These are phyloP conservation scores for Diaporthe vexans DNA, from an alignment of 2,329 filamentous ascomycete genomes.

Conservation along the genomic window DNA sequence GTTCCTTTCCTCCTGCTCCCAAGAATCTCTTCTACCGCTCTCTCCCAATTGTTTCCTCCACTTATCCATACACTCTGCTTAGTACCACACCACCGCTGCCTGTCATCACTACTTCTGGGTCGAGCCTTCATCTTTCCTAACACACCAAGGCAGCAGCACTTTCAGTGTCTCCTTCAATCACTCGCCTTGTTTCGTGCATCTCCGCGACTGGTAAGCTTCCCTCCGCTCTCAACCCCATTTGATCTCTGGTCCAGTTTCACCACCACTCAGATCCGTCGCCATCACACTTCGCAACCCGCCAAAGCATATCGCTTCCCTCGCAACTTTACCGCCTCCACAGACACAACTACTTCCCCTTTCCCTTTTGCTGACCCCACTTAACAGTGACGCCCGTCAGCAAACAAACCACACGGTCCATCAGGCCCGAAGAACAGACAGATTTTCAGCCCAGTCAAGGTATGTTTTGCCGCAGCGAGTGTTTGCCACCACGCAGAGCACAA, in stretches of 20 bases:
- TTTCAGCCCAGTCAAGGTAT: constrained; percentile 12
- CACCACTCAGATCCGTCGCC: no score
- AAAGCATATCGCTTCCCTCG: background rate
- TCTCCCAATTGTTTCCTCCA: no score
- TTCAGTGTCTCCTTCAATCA: background rate
- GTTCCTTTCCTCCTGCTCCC: background rate
- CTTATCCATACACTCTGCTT: background rate
- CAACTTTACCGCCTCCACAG: background rate
- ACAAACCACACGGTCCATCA: no score
- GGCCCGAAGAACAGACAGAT: background rate
- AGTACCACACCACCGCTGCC: background rate
- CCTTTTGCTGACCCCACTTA: background rate
- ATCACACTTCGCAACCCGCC: background rate
- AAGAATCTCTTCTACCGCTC: background rate
- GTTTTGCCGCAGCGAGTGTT: background rate
- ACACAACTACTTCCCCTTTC: background rate
- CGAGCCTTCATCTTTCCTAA: background rate
- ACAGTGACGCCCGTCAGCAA: constrained; percentile 1
- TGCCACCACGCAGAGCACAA: background rate
- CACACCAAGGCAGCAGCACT: background rate
- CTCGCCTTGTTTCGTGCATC: background rate
- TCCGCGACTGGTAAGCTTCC: background rate
- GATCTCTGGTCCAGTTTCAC: background rate
- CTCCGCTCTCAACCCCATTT: background rate
- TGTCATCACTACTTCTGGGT: background rate